These are phyloP conservation scores for Fusarium pininemorale DNA, from an alignment of 2,329 filamentous ascomycete genomes.

Conservation along the genomic window DNA sequence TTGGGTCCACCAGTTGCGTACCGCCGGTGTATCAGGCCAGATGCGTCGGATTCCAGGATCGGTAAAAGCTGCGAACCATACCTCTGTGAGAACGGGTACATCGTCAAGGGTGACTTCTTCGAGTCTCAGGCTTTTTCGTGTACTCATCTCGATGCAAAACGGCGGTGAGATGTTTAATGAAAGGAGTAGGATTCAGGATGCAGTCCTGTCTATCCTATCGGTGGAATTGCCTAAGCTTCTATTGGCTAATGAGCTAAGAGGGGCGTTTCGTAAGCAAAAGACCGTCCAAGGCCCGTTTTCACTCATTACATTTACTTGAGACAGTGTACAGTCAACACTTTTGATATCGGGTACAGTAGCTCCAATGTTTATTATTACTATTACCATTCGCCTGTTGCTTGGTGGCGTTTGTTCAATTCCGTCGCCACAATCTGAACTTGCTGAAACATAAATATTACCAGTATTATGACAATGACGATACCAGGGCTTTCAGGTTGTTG, in stretches of 20 bases:
- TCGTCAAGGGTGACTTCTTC: constrained; percentile 14
- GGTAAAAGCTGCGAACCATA: constrained; percentile 32
- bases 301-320: not conserved
- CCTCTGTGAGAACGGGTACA: constrained; percentile 9
- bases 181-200: not conserved
- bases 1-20: constrained; percentile 31
- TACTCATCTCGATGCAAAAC: not conserved
- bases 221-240: not conserved
- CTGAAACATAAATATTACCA: not conserved
- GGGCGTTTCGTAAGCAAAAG: not conserved
- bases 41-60: constrained; percentile 13
- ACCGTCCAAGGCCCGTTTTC: not conserved
- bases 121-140: not conserved
- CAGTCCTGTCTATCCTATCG: not conserved
- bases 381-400: not conserved
- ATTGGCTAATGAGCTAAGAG: not conserved
- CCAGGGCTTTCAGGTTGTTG: not conserved
- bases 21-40: constrained; percentile 31
- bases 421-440: not conserved
- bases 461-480: not conserved
- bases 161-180: not conserved
- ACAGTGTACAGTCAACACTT: too few relatives aligned
- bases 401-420: not conserved
- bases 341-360: not conserved
- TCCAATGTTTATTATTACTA: not conserved